Conservation (phyloP, 2,329 filamentous ascomycete species). For the Diatrype stigma region DNA sequence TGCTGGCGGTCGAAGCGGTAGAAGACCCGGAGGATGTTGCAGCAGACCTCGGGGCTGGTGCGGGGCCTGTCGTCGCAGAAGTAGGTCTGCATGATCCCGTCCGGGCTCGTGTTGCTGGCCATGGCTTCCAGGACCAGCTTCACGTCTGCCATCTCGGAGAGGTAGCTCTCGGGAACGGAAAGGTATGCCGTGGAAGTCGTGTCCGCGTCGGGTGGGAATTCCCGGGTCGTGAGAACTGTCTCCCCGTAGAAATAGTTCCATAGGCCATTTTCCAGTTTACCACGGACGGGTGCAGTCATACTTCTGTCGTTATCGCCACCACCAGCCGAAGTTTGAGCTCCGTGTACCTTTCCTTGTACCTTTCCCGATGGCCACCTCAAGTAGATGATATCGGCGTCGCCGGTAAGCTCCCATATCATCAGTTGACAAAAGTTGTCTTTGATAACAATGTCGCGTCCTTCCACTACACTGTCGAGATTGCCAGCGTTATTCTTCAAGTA, state of each 20-base stretch:
- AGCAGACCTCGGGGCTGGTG: conserved; percentile 15
- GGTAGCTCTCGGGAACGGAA: conserved; percentile 7
- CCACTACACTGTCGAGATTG: conserved; percentile 17
- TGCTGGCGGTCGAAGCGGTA: conserved; percentile 14
- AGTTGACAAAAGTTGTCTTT: conserved; percentile 31
- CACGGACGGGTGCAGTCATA: too few species aligned
- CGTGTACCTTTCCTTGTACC: not conserved
- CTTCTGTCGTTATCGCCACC: too few species aligned
- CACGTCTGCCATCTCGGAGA: conserved; percentile 5
- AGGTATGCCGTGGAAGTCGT: conserved; percentile 19
- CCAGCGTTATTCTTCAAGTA: conserved; percentile 9
- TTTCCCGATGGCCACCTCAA: conserved; percentile 13
- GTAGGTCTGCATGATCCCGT: conserved; percentile 18
- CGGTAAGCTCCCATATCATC: conserved; percentile 33
- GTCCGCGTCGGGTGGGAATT: conserved; percentile 18
- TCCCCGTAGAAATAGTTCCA: conserved; percentile 18
- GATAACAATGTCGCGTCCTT: conserved; percentile 24
- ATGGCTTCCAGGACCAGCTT: conserved; percentile 10
- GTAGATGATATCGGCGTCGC: conserved; percentile 13
- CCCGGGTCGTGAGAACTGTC: conserved; percentile 7
- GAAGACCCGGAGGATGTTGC: conserved; percentile 19
- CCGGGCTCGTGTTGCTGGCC: conserved; percentile 8
- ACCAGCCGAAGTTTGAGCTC: too few species aligned
- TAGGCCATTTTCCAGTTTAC: conserved; percentile 12
- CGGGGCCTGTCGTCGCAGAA: conserved; percentile 13